These are phyloP conservation scores for Starmera stellimalicola DNA, from an alignment of 1,139 yeast species.

Conservation along the genomic window DNA sequence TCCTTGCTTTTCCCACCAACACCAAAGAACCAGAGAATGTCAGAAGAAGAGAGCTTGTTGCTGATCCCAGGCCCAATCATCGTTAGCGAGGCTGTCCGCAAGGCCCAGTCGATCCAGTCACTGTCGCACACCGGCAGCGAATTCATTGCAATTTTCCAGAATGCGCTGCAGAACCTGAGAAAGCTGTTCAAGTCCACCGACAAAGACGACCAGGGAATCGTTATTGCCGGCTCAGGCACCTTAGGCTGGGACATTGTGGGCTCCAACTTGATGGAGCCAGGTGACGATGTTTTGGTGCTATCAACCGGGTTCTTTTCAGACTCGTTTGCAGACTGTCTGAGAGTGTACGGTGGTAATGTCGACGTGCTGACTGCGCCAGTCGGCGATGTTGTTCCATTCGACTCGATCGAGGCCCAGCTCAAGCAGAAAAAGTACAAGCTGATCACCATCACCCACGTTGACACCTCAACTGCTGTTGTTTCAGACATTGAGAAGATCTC, in stretches of 20 bases:
- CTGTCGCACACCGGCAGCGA: conserved; percentile 90
- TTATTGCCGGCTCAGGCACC: conserved; percentile 87
- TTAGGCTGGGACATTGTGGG: conserved; percentile 92
- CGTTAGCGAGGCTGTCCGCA: conserved; percentile 71
- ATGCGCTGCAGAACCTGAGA: conserved; percentile 59
- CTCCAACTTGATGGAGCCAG: conserved; percentile 54
- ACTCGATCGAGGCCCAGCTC: conserved; percentile 46
- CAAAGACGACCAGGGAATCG: conserved; percentile 55
- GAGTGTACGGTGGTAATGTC: conserved; percentile 65
- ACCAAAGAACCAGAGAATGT: conserved; percentile 5
- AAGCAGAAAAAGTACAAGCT: conserved; percentile 45
- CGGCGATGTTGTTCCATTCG: conserved; percentile 63
- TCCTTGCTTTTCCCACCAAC: not conserved
- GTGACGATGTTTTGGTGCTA: conserved; percentile 65
- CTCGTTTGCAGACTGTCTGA: conserved; percentile 71
- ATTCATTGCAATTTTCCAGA: conserved; percentile 65
- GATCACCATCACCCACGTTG: conserved; percentile 88
- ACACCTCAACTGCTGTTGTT: conserved; percentile 89
- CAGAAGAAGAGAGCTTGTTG: conserved; percentile 26
- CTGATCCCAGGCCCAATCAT: conserved; percentile 94
- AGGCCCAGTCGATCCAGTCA: conserved; percentile 79
- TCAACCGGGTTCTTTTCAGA: conserved; percentile 94
- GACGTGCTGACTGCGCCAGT: conserved; percentile 52
- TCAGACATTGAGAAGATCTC: conserved; percentile 62
- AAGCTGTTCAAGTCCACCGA: conserved; percentile 64